A percentile compares a stretch with the other conserved stretches of the same genome.
Conservation (phyloP, 768 basidiomycete genomes). For the Baorangia bicolor region DNA sequence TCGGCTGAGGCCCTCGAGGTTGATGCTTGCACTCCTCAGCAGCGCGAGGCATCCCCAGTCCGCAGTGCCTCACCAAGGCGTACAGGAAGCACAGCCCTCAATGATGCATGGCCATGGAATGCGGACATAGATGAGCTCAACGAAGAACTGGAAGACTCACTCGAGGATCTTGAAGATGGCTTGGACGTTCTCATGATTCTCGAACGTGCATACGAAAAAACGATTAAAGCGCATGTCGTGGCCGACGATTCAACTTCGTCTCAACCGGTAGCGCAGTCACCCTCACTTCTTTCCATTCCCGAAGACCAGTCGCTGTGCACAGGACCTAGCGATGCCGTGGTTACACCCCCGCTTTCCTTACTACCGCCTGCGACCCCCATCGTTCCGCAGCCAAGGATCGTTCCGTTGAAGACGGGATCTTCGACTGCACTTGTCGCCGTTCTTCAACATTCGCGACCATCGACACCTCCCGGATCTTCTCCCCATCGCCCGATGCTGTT, state of each 20-base stretch:
- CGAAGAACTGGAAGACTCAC: slow-evolving; percentile 39
- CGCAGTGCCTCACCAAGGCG: slow-evolving; percentile 45
- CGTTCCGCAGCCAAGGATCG: slow-evolving; percentile 18
- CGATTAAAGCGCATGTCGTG: slow-evolving; percentile 59
- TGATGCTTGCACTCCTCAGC: slow-evolving; percentile 5
- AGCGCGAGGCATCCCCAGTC: slow-evolving; percentile 37
- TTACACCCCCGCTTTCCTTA: neutral
- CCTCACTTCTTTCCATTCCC: slow-evolving; percentile 22
- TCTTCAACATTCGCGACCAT: slow-evolving; percentile 45
- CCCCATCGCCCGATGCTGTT: slow-evolving; percentile 18
- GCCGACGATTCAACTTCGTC: slow-evolving; percentile 21
- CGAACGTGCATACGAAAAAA: slow-evolving; percentile 67
- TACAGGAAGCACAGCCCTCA: slow-evolving; percentile 28
- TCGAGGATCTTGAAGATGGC: slow-evolving; percentile 70
- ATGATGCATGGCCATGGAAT: slow-evolving; percentile 32
- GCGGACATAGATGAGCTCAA: slow-evolving; percentile 43
- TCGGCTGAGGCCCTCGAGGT: slow-evolving; percentile 49
- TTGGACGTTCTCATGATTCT: slow-evolving; percentile 67
- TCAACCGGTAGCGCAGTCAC: slow-evolving; percentile 1
- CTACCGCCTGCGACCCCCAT: no score
- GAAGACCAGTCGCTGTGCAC: slow-evolving; percentile 15
- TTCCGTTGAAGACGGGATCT: slow-evolving; percentile 57
- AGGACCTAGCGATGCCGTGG: neutral
- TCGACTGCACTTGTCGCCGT: slow-evolving; percentile 73
- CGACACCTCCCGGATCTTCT: slow-evolving; percentile 11